A percentile compares a stretch with the other conserved stretches of the same genome.
Conservation (phyloP, 345 rosid genomes). For the Euclidium syriacum region DNA sequence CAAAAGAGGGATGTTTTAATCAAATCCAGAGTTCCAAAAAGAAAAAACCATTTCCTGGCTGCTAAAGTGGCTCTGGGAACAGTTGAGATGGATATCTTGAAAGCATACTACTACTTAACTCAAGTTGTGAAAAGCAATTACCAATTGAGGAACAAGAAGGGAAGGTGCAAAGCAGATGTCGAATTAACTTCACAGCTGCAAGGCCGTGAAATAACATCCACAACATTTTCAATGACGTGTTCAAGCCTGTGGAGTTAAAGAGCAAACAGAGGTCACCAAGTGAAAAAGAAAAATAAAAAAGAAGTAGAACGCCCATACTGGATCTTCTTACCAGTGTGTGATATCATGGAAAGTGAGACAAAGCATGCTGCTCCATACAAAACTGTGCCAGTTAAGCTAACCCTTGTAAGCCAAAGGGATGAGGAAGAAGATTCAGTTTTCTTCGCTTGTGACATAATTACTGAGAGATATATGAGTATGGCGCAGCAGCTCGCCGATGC, state of each 20-base stretch:
- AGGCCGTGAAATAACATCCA: slow-evolving; percentile 83
- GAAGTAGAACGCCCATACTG: neutral
- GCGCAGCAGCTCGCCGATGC: slow-evolving; percentile 57
- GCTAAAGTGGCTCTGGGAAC: neutral
- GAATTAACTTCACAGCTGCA: slow-evolving; percentile 60
- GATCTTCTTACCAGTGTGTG: slow-evolving; percentile 45
- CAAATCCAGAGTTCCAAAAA: neutral
- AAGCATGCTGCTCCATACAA: slow-evolving; percentile 46
- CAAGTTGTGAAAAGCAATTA: slow-evolving; percentile 20
- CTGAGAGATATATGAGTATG: slow-evolving; percentile 57
- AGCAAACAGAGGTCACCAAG: neutral
- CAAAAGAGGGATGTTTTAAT: neutral
- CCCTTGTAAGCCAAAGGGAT: slow-evolving; percentile 34
- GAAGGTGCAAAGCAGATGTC: slow-evolving; percentile 62
- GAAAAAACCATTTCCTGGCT: neutral
- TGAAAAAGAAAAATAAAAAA: neutral
- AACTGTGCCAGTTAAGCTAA: slow-evolving; percentile 42
- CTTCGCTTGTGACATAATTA: slow-evolving; percentile 30
- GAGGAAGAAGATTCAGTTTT: slow-evolving; percentile 21
- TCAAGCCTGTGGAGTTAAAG: slow-evolving; percentile 46
- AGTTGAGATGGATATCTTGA: neutral
- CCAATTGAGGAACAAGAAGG: slow-evolving; percentile 91
- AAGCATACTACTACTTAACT: neutral
- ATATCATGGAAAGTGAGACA: slow-evolving; percentile 49
- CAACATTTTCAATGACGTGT: slow-evolving; percentile 40